A percentile compares a stretch with the other conserved stretches of the same genome.
Conservation (phyloP, 257 asterid genomes). For the Solanum sejunctum region DNA sequence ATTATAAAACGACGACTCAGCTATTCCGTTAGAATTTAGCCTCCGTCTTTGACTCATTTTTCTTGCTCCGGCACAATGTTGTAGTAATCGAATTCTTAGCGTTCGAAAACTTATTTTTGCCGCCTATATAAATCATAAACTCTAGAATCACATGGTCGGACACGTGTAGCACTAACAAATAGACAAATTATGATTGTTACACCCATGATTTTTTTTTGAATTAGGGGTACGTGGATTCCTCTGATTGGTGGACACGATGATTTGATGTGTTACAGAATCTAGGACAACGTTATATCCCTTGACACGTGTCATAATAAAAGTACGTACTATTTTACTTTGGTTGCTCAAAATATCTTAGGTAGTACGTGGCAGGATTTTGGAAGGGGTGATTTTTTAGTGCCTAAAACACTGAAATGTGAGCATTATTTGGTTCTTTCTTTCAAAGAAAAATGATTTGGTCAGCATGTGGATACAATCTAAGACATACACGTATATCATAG, state of each 20-base stretch:
- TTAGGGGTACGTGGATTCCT: not conserved
- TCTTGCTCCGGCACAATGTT: no score
- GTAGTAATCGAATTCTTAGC: not conserved
- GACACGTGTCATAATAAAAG: slow-evolving; percentile 2
- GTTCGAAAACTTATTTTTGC: not conserved
- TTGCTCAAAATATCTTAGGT: slow-evolving; percentile 3
- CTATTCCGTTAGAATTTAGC: not conserved
- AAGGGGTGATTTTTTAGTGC: not conserved
- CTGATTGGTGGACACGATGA: not conserved
- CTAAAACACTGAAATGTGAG: not conserved
- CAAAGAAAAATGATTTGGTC: not conserved
- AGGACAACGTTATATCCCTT: not conserved
- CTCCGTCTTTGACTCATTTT: slow-evolving; percentile 9
- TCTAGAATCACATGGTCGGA: not conserved
- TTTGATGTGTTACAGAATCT: not conserved
- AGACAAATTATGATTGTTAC: not conserved
- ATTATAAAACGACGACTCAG: slow-evolving; percentile 30
- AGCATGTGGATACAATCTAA: not conserved
- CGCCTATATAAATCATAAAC: not conserved
- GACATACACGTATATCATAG: not conserved
- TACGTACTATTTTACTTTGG: not conserved
- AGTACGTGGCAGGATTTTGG: slow-evolving; percentile 5
- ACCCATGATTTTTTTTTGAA: not conserved
- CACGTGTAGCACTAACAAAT: not conserved
- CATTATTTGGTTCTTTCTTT: not conserved